These are phyloP conservation scores for Debaryomyces sp. DNA, from an alignment of 1,139 yeast species.

Conservation along the genomic window DNA sequence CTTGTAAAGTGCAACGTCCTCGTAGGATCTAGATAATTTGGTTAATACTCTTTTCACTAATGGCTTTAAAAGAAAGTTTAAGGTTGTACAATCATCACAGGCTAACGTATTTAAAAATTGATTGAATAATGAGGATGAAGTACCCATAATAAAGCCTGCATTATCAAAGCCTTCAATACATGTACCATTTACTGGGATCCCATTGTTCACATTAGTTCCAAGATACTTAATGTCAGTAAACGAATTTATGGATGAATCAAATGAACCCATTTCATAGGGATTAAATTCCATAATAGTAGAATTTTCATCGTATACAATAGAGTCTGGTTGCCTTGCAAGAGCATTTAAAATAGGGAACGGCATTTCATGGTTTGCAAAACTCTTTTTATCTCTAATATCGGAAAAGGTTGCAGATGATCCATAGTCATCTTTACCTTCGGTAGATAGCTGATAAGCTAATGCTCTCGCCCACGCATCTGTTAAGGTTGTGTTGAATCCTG, in stretches of 20 bases:
- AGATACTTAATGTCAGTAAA: constrained; percentile 40
- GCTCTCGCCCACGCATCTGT: constrained; percentile 46
- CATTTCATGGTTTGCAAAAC: constrained; percentile 37
- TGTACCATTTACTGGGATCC: constrained; percentile 25
- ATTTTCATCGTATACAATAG: constrained; percentile 34
- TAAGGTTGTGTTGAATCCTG: constrained; percentile 34
- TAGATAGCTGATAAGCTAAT: constrained; percentile 41
- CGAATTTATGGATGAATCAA: constrained; percentile 41
- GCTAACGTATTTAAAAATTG: constrained; percentile 64
- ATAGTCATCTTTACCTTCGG: constrained; percentile 25
- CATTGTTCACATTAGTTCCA: constrained; percentile 37
- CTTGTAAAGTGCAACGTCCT: constrained; percentile 42
- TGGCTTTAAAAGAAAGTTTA: constrained; percentile 50
- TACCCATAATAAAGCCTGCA: constrained; percentile 75
- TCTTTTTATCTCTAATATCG: constrained; percentile 29
- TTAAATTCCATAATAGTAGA: constrained; percentile 45
- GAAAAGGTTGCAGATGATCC: constrained; percentile 34
- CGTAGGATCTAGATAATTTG: constrained; percentile 42
- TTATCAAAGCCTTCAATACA: constrained; percentile 77
- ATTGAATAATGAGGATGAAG: constrained; percentile 79
- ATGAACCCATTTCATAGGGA: constrained; percentile 48
- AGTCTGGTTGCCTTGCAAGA: constrained; percentile 40
- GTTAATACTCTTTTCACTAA: constrained; percentile 47
- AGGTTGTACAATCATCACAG: constrained; percentile 44
- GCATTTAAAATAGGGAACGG: constrained; percentile 45